Conservation (phyloP, 352 stramenopile genomes). For the Globisporangium cystogenes region DNA sequence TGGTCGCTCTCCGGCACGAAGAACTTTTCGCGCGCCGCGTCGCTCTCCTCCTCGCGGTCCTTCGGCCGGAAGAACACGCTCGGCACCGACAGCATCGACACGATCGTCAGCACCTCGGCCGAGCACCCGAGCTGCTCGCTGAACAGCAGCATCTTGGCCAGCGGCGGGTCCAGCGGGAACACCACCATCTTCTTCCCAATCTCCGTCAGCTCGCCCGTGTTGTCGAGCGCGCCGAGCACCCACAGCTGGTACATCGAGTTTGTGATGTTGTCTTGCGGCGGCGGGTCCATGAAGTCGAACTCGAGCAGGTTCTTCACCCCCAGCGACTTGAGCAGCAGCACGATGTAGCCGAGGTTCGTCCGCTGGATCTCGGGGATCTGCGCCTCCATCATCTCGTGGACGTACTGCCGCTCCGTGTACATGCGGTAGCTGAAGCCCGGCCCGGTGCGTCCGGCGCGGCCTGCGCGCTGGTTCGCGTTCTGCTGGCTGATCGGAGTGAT, state of each 20-base stretch:
- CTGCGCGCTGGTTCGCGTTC: conserved; percentile 96
- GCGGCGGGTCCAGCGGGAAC: conserved; percentile 96
- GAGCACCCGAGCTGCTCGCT: conserved; percentile 92
- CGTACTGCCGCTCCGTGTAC: conserved; percentile 97
- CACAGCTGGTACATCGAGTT: conserved; percentile 99
- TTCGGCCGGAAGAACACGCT: conserved; percentile 97
- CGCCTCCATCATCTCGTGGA: conserved; percentile 96
- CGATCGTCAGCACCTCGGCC: conserved; percentile 94
- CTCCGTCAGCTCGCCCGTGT: conserved; percentile 94
- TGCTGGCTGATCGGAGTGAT: conserved; percentile 95
- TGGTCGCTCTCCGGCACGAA: conserved; percentile 98
- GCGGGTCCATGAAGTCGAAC: conserved; percentile 99
- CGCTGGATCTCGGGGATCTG: conserved; percentile 98
- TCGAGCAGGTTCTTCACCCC: conserved; percentile 94
- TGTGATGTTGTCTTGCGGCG: conserved; percentile 95
- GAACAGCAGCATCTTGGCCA: conserved; percentile 96
- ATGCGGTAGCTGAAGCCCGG: conserved; percentile 93
- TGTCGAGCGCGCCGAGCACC: conserved; percentile 97
- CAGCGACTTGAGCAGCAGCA: conserved; percentile 97
- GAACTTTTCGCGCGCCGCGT: conserved; percentile 97
- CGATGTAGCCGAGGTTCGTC: conserved; percentile 97
- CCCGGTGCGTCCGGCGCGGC: conserved; percentile 90
- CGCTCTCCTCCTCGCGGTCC: conserved; percentile 96
- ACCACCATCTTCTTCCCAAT: conserved; percentile 98
- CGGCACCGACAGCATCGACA: conserved; percentile 97